phyloP scores from a whole-genome alignment of 2,329 filamentous ascomycete species.

The Apiospora kogelbergensis region DNA sequence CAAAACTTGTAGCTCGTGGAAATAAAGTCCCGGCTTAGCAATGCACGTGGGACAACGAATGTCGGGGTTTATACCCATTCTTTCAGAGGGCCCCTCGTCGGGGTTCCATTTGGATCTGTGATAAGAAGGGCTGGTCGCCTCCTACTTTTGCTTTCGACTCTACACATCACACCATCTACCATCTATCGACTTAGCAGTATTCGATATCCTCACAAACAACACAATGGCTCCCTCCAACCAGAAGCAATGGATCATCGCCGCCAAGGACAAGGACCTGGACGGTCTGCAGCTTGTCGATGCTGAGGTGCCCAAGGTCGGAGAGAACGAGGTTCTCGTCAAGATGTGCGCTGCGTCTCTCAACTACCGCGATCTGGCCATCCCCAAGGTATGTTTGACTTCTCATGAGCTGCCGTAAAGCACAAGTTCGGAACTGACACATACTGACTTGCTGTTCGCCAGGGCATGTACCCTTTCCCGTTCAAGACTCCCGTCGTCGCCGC shows the following conservation, averaged over 20 bases:
- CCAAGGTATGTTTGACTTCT: constrained; percentile 27
- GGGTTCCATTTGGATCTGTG: neutral
- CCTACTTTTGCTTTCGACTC: neutral
- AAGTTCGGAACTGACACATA: neutral
- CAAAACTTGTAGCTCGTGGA: neutral
- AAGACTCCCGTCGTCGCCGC: constrained; percentile 46
- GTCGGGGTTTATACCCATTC: neutral
- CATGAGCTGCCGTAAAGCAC: no score
- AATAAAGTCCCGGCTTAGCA: neutral
- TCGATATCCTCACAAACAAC: neutral
- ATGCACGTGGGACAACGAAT: neutral
- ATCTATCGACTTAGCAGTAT: neutral
- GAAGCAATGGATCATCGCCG: constrained; percentile 57
- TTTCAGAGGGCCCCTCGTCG: neutral
- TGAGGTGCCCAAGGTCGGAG: constrained; percentile 60
- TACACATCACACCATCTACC: neutral
- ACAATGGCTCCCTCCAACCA: constrained; percentile 39
- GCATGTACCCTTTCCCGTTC: constrained; percentile 46
- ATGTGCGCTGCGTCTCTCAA: constrained; percentile 54
- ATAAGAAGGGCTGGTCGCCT: neutral
- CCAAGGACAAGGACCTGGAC: constrained; percentile 56
- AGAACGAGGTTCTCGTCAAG: constrained; percentile 72
- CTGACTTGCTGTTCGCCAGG: constrained; percentile 23
- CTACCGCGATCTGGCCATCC: constrained; percentile 54
- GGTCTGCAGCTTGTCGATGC: constrained; percentile 55